phyloP scores from a whole-genome alignment of 331 rosid genomes.

The Phaseolus coccineus region DNA sequence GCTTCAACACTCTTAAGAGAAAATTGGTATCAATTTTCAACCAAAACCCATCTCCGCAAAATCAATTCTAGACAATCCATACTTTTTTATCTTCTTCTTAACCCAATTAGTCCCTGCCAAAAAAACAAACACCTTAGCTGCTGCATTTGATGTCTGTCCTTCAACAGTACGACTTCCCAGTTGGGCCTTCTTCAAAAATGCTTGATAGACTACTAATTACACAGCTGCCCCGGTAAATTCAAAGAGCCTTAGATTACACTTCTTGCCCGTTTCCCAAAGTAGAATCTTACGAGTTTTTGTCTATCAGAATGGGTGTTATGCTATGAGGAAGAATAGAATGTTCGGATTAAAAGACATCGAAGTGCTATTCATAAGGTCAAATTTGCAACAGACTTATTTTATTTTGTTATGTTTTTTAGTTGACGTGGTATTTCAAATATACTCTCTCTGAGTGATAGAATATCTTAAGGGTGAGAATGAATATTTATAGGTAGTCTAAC shows the following conservation, averaged over 20 bases:
- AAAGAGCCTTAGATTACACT: constrained; percentile 49
- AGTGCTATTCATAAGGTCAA: no score
- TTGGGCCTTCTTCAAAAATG: constrained; percentile 66
- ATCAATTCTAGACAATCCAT: neutral
- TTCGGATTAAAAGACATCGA: constrained; percentile 26
- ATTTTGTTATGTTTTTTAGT: no score
- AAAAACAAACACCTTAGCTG: constrained; percentile 28
- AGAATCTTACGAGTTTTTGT: constrained; percentile 50
- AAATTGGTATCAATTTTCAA: constrained; percentile 37
- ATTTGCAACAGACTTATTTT: no score
- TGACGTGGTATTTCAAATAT: no score
- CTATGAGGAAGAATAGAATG: constrained; percentile 47
- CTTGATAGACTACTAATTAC: constrained; percentile 50
- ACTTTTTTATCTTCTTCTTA: constrained; percentile 35
- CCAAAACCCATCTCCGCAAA: constrained; percentile 36
- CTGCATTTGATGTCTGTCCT: constrained; percentile 50
- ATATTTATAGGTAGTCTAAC: no score
- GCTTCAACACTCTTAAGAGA: neutral
- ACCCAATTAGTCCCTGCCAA: constrained; percentile 26
- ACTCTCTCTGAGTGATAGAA: no score
- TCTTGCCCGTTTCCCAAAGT: constrained; percentile 45
- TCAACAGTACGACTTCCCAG: constrained; percentile 57
- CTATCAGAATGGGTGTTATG: constrained; percentile 59
- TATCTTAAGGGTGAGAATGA: no score
- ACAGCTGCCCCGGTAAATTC: constrained; percentile 60